Base-by-base conservation (phyloP, 1,139 yeast species). In the Diutina catenulata region DNA sequence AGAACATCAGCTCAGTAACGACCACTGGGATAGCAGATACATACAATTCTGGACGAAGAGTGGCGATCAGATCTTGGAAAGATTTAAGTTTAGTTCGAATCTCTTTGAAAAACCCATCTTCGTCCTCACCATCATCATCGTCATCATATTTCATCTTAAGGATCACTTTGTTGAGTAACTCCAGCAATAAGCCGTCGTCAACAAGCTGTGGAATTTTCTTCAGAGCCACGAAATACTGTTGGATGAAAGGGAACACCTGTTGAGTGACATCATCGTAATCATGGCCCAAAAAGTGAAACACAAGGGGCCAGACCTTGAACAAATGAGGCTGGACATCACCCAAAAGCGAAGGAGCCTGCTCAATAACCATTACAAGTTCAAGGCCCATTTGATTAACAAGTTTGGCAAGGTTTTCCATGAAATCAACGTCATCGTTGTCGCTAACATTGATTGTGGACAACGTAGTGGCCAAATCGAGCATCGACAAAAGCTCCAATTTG, bases 241-340 rank as follows among this genome's bases (percentile, higher is more conserved):
- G 76, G 38, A 91, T 64, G 49, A 86, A 82, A 5, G 93, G 80
- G 51, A 88, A 81, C 3, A 86, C 81, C 52, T 83, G 94, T 38
- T 71, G 70, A 1, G 94, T 76, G 10, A 91, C 81, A 45, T 93
- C 96, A 54, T 91, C 97, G 52, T 80, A 88, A 45, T 82, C 94
- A 49, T 83, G 82, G 29, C 74, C 65, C 49, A 91, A 68, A 45
- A 81, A 84, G 41, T 70, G 71, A 41, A 88, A 67, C 10, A 83
- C 65, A 25, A 77, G 64, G 16, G 96, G 96, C 67, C 88, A 74
- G 28, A 84, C 65, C 41, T 54, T 56, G 43, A 55, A 47, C 27
- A 63, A 48, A 35, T 62, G 65, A 13, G 47, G 47, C 37, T 53
- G 51, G 19, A 57, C 55, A 27, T 53, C 55, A 37, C 64, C 70